Base-by-base conservation (phyloP, 2,329 filamentous ascomycete species). In the Phialemoniopsis sp. region DNA sequence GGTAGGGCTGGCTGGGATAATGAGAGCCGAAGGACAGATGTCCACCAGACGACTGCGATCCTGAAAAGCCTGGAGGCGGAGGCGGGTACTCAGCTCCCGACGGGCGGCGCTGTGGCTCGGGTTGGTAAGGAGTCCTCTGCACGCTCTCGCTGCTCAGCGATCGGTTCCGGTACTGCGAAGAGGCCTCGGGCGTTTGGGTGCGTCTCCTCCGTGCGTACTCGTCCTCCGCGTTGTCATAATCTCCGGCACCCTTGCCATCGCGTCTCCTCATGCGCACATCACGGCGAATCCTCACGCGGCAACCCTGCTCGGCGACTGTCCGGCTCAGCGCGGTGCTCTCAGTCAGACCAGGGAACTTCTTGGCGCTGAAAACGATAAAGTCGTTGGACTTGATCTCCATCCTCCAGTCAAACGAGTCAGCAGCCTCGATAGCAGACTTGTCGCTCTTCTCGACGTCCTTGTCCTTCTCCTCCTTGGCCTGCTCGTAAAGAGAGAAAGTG, bases 301-400 rank as follows among this genome's bases (percentile, higher is more conserved):
- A 97, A 42, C 93, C 93, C 64, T 98, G 93, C 62, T 98, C 91
- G 14, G 91, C 90, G 32, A 98, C 89, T 29, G 88, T 85, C 46
- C 90, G 85, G 64, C 90, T 96, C 36, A 97, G 72, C 12, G 78
- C 71, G 0, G 93, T 98, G 67, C 89, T 96, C 61, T 93, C 88
- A 33, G 87, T 85, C 43, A 97, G 70, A 14, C 91, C 93, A 13
- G 93, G 93, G 67, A 98, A 98, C 69, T 96, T 97, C 81, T 97
- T 98, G 37, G 93, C 93, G 53, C 90, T 96, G 69, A 78, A 97
- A 32, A 97, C 93, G 36, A 80, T 82, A 61, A 98, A 97, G 1
- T 87, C 81, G 12, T 76, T 67, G 0, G 93, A 95, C 70, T 91
- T 89, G 53, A 96, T 86, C 61, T 95, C 89, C 66, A 96, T 79